A percentile compares a stretch with the other conserved stretches of the same genome.
Conservation (phyloP, 306 rosid genomes). For the Gastrolobium villosum region DNA sequence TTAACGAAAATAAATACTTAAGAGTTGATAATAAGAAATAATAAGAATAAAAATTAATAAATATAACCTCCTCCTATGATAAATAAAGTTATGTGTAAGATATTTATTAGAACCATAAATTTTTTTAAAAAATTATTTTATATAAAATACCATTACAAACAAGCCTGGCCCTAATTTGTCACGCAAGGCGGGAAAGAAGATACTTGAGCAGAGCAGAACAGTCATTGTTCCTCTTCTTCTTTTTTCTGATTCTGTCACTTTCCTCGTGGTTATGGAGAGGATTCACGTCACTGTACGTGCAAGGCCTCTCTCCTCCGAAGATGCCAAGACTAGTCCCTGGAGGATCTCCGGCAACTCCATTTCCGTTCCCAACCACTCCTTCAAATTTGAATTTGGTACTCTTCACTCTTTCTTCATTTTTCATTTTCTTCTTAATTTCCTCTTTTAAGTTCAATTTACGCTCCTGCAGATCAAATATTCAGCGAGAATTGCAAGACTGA, state of each 20-base stretch:
- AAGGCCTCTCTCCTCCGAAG: constrained; percentile 79
- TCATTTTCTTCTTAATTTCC: neutral
- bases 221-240: neutral
- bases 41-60: no score
- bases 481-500: constrained; percentile 65
- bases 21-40: no score
- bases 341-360: constrained; percentile 79
- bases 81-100: no score
- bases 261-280: constrained; percentile 67
- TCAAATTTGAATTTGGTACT: constrained; percentile 86
- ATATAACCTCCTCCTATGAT: no score
- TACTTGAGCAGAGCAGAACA: neutral
- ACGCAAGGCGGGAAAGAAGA: neutral
- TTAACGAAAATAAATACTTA: no score
- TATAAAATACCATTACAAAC: no score
- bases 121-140: no score
- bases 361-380: constrained; percentile 63
- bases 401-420: neutral
- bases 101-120: no score
- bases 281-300: constrained; percentile 88
- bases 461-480: constrained; percentile 68
- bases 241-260: neutral
- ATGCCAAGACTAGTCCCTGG: constrained; percentile 80
- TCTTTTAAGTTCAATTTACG: neutral
- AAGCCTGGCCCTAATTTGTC: no score